Percentiles rank a stretch among this genome's conserved stretches.
phyloP scores from a whole-genome alignment of 1,284 basidiomycete genomes.

The Pisolithus thermaeus region DNA sequence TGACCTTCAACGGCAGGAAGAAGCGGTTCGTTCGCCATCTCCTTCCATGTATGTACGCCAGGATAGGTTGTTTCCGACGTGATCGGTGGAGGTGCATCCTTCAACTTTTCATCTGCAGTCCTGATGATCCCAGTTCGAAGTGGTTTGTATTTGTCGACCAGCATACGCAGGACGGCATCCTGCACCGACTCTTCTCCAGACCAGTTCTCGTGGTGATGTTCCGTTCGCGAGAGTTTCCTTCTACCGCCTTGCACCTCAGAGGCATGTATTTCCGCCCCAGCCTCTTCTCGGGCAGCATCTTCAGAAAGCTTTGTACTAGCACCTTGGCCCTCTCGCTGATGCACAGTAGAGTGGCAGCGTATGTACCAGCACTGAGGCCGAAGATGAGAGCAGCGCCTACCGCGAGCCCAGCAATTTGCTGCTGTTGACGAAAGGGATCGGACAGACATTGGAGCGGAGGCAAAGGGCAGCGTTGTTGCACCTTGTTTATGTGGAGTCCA shows the following conservation, averaged over 20 bases:
- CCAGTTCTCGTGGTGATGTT: conserved; percentile 58
- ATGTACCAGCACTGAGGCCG: conserved; percentile 1
- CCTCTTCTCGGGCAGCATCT: conserved; percentile 59
- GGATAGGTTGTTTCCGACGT: conserved; percentile 1
- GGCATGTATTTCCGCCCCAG: conserved; percentile 22
- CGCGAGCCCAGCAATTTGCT: not conserved
- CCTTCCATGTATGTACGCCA: conserved; percentile 9
- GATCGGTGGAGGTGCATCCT: conserved; percentile 38
- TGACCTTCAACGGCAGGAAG: conserved; percentile 51
- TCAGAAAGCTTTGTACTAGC: conserved; percentile 52
- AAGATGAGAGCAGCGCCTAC: not conserved
- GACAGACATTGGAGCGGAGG: not conserved
- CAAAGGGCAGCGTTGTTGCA: not conserved
- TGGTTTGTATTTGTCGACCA: conserved; percentile 82
- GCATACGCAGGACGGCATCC: conserved; percentile 78
- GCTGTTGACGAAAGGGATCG: not conserved
- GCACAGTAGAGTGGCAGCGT: not conserved
- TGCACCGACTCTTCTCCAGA: conserved; percentile 68
- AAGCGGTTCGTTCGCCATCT: conserved; percentile 37
- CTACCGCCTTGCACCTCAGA: not conserved
- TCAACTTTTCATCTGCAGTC: conserved; percentile 72
- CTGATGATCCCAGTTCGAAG: conserved; percentile 57
- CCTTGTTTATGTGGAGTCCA: not conserved
- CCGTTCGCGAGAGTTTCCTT: conserved; percentile 25
- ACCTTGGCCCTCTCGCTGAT: conserved; percentile 1